Evolutionary conservation across 225 moss, liverwort and hornwort genomes (phyloP), one percentile per base, ranked within the genome.

Genomic region (Marchantia polymorpha): DNA sequence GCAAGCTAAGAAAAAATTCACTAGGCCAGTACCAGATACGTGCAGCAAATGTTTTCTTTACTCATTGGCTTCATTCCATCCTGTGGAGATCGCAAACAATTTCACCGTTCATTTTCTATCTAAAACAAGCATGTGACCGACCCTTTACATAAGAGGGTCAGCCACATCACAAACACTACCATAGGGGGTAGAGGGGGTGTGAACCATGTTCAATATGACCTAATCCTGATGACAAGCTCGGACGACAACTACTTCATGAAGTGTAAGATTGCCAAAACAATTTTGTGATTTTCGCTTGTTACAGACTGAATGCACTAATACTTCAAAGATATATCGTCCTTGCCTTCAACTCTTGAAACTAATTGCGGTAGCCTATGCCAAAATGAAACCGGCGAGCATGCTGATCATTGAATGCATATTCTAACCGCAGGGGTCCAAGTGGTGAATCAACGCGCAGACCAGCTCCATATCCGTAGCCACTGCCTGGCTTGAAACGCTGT

Each of bases 391-490:
- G 87, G 52, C 93, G 99, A 64, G 99, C 91, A 60, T 85, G 78
- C 81, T 90, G 88, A 80, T 95, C 90, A 77, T 99, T 99, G 64
- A 99, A 93, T 52, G 99, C 99, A 81, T 99, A 99, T 85, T 99
- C 99, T 88, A 99, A 86, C 74, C 99, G 89, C 83, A 99, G 85
- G 13, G 99, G 99, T 75, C 99, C 99, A 73, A 99, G 76, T 66
- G 99, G 99, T 67, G 99, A 99, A 80, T 99, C 99, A 66, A 99
- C 99, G 68, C 99, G 88, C 72, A 99, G 90, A 49, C 99, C 99
- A 60, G 99, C 99, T 81, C 95, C 99, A 74, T 99, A 99, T 53
- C 99, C 99, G 81, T 85, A 95, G n/a, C 99, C 99, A 53, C 79
- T 89, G 47, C 99, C 99, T 80, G 99, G 95, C 82, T 99, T 99